Base-by-base conservation (phyloP, 805 yeast species). In the Maudiozyma serrabonitensis region DNA sequence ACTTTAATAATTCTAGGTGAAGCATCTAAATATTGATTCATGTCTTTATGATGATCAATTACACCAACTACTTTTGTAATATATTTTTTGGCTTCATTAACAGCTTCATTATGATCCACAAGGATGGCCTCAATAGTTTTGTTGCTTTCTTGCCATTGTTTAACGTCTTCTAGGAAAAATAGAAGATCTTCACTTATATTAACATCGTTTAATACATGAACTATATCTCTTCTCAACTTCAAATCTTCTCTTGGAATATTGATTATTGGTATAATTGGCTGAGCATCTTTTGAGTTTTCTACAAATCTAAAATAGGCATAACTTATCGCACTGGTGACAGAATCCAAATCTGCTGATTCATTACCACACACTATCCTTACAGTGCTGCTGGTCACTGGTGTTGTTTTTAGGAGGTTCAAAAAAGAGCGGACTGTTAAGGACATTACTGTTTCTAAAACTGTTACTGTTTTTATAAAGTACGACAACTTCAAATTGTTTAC, bases 11-110 rank as follows among this genome's bases (percentile, higher is more conserved):
- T 67, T 48, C 93, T 67, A 0, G 96, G 96, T 0, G 62, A 58
- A 0, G 80, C 80, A 42, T 77, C 69, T 16, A 55, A 37, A 54
- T 71, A 79, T 8, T 67, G 64, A 0, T 69, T 69, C 53, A 82
- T 84, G 58, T 90, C 96, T 16, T 75, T 84, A 62, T 91, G 99
- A 62, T 91, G 99, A 62, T 91, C 99, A 25, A 93, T 78, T 6
- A 93, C 79, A 0, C 81, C 82, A 1, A 66, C 64, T 0, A 84
- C 80, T 5, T 64, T 56, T 7, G 50, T 60, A 12, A 69, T 57
- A 43, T 62, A 62, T 8, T 59, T 51, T 16, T 58, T 61, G 1
- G 68, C 62, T 28, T 60, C 72, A 13, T 81, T 85, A 55, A 76
- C 89, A 25, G 82, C 72, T 34, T 71, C 69, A 59, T 91, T 89